phyloP scores from a whole-genome alignment of 495 filamentous ascomycete species.

The Xylaria palmicola region DNA sequence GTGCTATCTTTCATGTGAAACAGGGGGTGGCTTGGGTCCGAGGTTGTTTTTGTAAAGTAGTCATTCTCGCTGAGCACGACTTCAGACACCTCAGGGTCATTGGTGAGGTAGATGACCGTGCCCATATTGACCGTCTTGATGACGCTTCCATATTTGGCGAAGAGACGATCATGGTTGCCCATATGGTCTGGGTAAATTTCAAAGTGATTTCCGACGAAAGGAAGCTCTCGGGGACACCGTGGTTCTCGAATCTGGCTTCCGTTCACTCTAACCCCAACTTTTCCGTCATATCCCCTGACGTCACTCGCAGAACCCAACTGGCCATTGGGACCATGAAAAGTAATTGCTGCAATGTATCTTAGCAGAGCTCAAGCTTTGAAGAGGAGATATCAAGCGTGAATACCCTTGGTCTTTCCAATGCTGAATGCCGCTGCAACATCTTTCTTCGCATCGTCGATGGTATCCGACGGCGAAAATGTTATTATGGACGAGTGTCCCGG shows the following conservation, averaged over 20 bases:
- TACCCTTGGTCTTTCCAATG: background rate
- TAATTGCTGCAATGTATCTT: background rate
- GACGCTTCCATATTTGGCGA: slow-evolving; percentile 43
- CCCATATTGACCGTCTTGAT: slow-evolving; percentile 49
- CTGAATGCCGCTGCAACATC: background rate
- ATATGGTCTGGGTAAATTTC: slow-evolving; percentile 51
- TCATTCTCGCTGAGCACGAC: slow-evolving; percentile 37
- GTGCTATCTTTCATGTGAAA: background rate
- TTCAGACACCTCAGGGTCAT: slow-evolving; percentile 38
- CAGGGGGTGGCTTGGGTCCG: slow-evolving; percentile 14
- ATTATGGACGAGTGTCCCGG: background rate
- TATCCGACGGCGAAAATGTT: background rate
- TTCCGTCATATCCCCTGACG: background rate
- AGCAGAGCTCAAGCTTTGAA: background rate
- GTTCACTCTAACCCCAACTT: background rate
- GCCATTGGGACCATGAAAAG: background rate
- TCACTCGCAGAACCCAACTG: background rate
- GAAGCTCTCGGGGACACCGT: slow-evolving; percentile 40
- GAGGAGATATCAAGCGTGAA: background rate
- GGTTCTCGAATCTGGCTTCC: slow-evolving; percentile 31
- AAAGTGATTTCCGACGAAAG: slow-evolving; percentile 42
- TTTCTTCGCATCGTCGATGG: background rate
- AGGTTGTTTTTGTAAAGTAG: slow-evolving; percentile 47
- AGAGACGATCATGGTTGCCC: slow-evolving; percentile 50
- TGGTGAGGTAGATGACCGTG: slow-evolving; percentile 42